Conservation (phyloP, 1,139 yeast genomes). For the Waltiozyma sp. region DNA sequence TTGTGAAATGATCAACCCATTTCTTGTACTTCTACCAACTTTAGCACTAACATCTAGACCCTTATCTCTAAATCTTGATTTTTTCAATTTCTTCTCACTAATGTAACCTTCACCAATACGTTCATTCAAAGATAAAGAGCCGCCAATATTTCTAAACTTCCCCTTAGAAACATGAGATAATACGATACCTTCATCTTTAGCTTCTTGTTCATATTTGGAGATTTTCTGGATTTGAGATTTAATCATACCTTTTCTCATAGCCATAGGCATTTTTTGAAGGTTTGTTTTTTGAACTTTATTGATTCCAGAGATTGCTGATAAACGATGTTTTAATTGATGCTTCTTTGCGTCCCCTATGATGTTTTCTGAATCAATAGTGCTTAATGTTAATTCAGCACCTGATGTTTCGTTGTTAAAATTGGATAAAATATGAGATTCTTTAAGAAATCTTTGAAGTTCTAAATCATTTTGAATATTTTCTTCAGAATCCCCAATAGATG, state of each 20-base stretch:
- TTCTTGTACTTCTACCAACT: constrained; percentile 70
- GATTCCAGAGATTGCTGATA: constrained; percentile 40
- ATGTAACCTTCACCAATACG: constrained; percentile 50
- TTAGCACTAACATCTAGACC: constrained; percentile 63
- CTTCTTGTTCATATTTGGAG: constrained; percentile 56
- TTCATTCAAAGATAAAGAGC: constrained; percentile 32
- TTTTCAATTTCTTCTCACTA: constrained; percentile 22
- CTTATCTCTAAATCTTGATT: constrained; percentile 36
- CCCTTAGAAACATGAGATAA: constrained; percentile 38
- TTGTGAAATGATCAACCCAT: constrained; percentile 69
- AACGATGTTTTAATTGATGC: constrained; percentile 60
- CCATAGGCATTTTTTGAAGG: constrained; percentile 79
- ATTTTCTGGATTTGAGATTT: constrained; percentile 42
- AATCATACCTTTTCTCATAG: constrained; percentile 76
- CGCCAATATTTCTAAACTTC: constrained; percentile 44
- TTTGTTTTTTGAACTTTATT: constrained; percentile 30
- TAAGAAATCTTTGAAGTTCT: constrained; percentile 68
- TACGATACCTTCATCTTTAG: constrained; percentile 81
- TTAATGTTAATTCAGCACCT: constrained; percentile 69
- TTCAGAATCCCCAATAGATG: constrained; percentile 20
- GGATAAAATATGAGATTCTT: constrained; percentile 78
- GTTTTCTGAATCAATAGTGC: constrained; percentile 32
- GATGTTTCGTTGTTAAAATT: constrained; percentile 39
- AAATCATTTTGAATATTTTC: constrained; percentile 67
- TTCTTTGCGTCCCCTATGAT: constrained; percentile 76